Evolutionary conservation across 192 early-diverging fungal genomes (phyloP).

Genomic region (Cladochytrium replicatum): DNA sequence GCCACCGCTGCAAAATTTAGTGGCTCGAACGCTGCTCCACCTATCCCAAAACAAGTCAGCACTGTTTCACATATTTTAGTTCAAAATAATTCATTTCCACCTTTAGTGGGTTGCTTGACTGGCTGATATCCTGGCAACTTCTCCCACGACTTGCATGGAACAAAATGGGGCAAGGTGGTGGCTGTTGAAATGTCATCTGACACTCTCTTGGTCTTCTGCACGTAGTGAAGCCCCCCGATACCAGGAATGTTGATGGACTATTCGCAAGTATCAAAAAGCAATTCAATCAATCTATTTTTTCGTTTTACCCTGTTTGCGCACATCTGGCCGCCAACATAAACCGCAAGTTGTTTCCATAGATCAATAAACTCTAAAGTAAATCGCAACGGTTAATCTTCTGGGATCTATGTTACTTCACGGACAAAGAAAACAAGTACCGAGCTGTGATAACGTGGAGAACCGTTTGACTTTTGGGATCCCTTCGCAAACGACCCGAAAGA

Average conservation of each 20-base stretch:
- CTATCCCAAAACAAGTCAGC: no score
- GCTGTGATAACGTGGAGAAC: slow-evolving; percentile 25
- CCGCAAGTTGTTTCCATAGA: slow-evolving; percentile 25
- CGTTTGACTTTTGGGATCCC: slow-evolving; percentile 26
- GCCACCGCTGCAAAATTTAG: slow-evolving; percentile 33
- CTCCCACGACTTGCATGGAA: slow-evolving; percentile 29
- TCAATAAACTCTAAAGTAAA: slow-evolving; percentile 23
- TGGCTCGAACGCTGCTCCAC: no score
- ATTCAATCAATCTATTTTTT: neutral
- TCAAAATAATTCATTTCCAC: no score
- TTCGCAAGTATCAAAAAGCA: neutral
- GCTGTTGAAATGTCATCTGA: slow-evolving; percentile 10
- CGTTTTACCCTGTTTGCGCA: slow-evolving; percentile 19
- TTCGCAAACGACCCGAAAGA: slow-evolving; percentile 25
- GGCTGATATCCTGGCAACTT: slow-evolving; percentile 33
- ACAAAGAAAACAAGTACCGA: slow-evolving; percentile 14
- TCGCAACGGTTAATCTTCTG: neutral
- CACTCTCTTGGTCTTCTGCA: slow-evolving; percentile 13
- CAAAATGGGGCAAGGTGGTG: slow-evolving; percentile 15
- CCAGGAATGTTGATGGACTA: slow-evolving; percentile 30
- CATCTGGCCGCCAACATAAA: slow-evolving; percentile 16
- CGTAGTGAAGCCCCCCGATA: slow-evolving; percentile 29
- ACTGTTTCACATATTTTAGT: no score
- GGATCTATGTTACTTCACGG: neutral
- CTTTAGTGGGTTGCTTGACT: no score